A percentile compares a stretch with the other conserved stretches of the same genome.
These are phyloP conservation scores for Coemansia sp. DNA, from an alignment of 192 early-diverging fungal genomes.

Conservation along the genomic window DNA sequence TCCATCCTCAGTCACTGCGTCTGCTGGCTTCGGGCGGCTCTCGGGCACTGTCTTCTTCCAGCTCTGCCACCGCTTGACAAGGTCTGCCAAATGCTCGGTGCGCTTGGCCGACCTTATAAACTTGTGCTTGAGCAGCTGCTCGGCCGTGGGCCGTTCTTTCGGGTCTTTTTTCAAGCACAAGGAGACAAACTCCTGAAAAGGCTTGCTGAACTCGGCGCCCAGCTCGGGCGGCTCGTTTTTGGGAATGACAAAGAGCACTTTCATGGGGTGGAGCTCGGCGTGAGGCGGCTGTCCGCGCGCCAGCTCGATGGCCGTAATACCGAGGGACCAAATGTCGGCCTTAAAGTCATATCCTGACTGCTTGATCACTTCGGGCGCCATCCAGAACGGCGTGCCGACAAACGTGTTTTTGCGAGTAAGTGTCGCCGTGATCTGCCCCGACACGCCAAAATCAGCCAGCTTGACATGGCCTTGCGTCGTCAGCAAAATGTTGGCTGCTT, in stretches of 20 bases:
- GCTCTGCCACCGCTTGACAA: conserved; percentile 79
- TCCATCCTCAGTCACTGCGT: conserved; percentile 13
- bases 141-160: conserved; percentile 79
- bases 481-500: conserved; percentile 87
- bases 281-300: conserved; percentile 91
- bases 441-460: conserved; percentile 98
- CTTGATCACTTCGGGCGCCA: conserved; percentile 93
- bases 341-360: conserved; percentile 92
- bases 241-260: conserved; percentile 91
- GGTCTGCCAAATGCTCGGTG: conserved; percentile 77
- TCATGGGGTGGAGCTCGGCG: conserved; percentile 92
- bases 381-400: conserved; percentile 97
- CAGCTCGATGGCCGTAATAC: conserved; percentile 96
- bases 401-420: conserved; percentile 95
- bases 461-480: conserved; percentile 80
- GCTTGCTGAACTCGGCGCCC: conserved; percentile 71
- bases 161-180: conserved; percentile 88
- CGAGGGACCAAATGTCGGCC: conserved; percentile 98
- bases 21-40: conserved; percentile 32
- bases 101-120: conserved; percentile 86
- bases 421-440: conserved; percentile 87
- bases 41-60: conserved; percentile 66
- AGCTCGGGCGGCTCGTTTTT: conserved; percentile 84
- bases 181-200: conserved; percentile 88
- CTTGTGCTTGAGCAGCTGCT: conserved; percentile 82